Evolutionary conservation across 2,329 filamentous ascomycete species (phyloP).

Genomic region (Neodidymelliopsis sp.): DNA sequence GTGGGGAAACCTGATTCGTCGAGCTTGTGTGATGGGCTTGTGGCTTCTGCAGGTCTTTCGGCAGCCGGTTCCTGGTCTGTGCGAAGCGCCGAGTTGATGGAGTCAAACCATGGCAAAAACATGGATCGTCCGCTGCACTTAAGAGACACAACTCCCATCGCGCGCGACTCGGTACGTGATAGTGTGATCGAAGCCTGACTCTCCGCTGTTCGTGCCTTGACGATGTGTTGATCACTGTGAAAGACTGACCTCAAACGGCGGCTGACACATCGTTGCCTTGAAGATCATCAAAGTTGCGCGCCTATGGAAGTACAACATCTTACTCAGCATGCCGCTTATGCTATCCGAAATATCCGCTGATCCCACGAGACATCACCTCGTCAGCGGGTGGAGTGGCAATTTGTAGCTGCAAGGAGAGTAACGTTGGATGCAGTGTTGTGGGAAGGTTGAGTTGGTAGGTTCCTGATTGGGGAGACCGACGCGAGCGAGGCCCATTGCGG

Average conservation of each 20-base stretch:
- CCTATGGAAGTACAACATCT: constrained; percentile 8
- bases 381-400: neutral
- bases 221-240: constrained; percentile 1
- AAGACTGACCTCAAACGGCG: neutral
- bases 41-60: constrained; percentile 24
- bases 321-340: constrained; percentile 7
- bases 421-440: constrained; percentile 1
- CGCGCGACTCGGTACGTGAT: constrained; percentile 31
- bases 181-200: constrained; percentile 40
- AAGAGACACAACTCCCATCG: constrained; percentile 8
- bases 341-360: neutral
- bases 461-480: constrained; percentile 5
- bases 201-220: neutral
- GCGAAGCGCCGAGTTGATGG: constrained; percentile 42
- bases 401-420: neutral
- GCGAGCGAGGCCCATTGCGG: constrained; percentile 16
- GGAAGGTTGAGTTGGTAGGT: constrained; percentile 3
- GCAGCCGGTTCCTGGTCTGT: constrained; percentile 28
- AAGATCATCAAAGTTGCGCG: constrained; percentile 1
- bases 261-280: neutral
- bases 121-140: constrained; percentile 19
- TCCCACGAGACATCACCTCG: neutral
- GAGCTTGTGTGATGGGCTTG: constrained; percentile 36
- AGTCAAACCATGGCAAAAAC: constrained; percentile 13
- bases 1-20: constrained; percentile 27